Evolutionary conservation across 1,284 basidiomycete species (phyloP), one percentile per base, ranked within the genome.

Genomic region (Puccinia polysora): DNA sequence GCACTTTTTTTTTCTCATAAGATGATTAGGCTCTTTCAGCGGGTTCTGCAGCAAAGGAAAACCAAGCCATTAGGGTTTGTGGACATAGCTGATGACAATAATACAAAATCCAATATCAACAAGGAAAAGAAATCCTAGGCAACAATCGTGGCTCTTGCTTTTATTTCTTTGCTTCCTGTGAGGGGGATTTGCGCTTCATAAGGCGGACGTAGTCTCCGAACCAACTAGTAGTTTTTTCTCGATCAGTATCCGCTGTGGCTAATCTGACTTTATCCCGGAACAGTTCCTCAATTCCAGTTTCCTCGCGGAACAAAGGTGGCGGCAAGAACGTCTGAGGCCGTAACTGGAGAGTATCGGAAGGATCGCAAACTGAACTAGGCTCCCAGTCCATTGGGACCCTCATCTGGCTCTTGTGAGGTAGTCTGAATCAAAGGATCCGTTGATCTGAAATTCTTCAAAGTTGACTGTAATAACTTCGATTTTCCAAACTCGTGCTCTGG

Each of bases 221-320:
- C 64, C 64, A 65, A 15, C 52, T 50, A 18, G 50, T 15, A 20
- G 14, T 59, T 49, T 56, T 30, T 28, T 59, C 32, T 40, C 55
- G 38, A 25, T 23, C 14, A 8, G 20, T n/a, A 38, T 69, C 20
- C 5, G 12, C 18, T 18, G 34, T n/a, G 25, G 45, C 36, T 38
- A 69, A 53, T 28, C 55, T 63, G 14, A 56, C 45, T 30, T 60
- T 53, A 25, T 50, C 5, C 38, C 55, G 20, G 43, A 71, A 71
- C 15, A 71, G 34, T 3, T 71, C 58, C 23, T 71, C 69, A 50
- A 71, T 71, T n/a, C 69, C 69, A 55, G 58, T 71, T 34, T 71
- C 69, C 30, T 53, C 69, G 6, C 69, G 18, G 6, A 53, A 60
- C 15, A 25, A 30, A 43, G 50, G 36, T 15, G 68, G 68, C 15